These are phyloP conservation scores for Penicillium olsonii DNA, from an alignment of 2,329 filamentous ascomycete species.

Conservation along the genomic window DNA sequence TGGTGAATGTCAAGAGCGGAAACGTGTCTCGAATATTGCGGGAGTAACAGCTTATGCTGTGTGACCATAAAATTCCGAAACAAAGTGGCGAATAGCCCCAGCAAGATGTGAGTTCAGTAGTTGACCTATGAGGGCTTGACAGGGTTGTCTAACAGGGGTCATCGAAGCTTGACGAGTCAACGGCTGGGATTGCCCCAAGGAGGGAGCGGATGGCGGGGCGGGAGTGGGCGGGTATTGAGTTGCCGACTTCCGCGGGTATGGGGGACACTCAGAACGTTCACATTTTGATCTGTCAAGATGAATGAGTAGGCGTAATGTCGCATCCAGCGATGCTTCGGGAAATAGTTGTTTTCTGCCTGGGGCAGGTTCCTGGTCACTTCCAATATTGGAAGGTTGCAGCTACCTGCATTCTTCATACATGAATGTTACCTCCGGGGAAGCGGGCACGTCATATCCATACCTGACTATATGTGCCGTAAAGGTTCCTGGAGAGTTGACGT, in stretches of 20 bases:
- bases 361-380: too few relatives aligned
- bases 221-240: conserved; percentile 17
- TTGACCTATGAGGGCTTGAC: conserved; percentile 2
- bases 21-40: background rate
- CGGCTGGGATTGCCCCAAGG: conserved; percentile 11
- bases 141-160: conserved; percentile 7
- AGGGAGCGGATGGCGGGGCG: conserved; percentile 13
- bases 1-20: background rate
- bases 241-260: conserved; percentile 22
- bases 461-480: too few relatives aligned
- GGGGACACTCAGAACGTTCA: background rate
- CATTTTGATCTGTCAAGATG: background rate
- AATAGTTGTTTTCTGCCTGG: background rate
- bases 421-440: too few relatives aligned
- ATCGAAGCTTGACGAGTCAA: conserved; percentile 10
- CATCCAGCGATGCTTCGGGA: too few relatives aligned
- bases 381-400: too few relatives aligned
- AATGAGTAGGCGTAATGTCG: background rate
- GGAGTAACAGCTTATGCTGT: background rate
- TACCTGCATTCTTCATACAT: too few relatives aligned
- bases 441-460: too few relatives aligned
- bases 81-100: background rate
- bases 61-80: background rate
- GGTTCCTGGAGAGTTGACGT: too few relatives aligned
- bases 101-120: background rate